Percentiles rank a stretch among this genome's conserved stretches.
These are phyloP conservation scores for Marasmius oreades DNA, from an alignment of 1,284 basidiomycete genomes.

Conservation along the genomic window DNA sequence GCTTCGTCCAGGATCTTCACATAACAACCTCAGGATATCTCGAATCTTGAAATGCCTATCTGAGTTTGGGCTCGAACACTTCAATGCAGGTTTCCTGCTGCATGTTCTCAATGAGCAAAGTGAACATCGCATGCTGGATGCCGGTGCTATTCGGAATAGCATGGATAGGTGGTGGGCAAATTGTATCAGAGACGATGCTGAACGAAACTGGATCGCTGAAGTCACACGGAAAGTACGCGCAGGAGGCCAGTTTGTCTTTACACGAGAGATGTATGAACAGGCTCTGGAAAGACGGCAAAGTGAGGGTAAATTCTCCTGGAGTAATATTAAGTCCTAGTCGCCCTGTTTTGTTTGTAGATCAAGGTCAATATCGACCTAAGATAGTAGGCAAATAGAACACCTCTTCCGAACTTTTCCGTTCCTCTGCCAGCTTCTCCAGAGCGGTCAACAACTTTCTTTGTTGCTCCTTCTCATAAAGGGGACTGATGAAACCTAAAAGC, in stretches of 20 bases:
- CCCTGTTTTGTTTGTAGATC: neutral
- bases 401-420: neutral
- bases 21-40: constrained; percentile 77
- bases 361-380: neutral
- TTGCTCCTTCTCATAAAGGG: constrained; percentile 42
- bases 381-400: neutral
- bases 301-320: constrained; percentile 26
- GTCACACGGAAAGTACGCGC: constrained; percentile 46
- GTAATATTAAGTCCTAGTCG: neutral
- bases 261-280: constrained; percentile 51
- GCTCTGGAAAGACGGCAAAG: constrained; percentile 39
- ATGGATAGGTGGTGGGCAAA: constrained; percentile 80
- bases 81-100: constrained; percentile 65
- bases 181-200: constrained; percentile 59
- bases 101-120: constrained; percentile 71
- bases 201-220: constrained; percentile 51
- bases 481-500: constrained; percentile 50
- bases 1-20: constrained; percentile 45
- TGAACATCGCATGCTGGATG: constrained; percentile 49
- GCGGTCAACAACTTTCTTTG: constrained; percentile 45
- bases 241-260: constrained; percentile 43
- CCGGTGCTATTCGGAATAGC: constrained; percentile 46
- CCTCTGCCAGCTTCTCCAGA: constrained; percentile 38
- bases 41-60: constrained; percentile 76
- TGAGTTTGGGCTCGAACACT: constrained; percentile 58